These are phyloP conservation scores for Pleurostoma richardsiae DNA, from an alignment of 2,329 filamentous ascomycete genomes.

Conservation along the genomic window DNA sequence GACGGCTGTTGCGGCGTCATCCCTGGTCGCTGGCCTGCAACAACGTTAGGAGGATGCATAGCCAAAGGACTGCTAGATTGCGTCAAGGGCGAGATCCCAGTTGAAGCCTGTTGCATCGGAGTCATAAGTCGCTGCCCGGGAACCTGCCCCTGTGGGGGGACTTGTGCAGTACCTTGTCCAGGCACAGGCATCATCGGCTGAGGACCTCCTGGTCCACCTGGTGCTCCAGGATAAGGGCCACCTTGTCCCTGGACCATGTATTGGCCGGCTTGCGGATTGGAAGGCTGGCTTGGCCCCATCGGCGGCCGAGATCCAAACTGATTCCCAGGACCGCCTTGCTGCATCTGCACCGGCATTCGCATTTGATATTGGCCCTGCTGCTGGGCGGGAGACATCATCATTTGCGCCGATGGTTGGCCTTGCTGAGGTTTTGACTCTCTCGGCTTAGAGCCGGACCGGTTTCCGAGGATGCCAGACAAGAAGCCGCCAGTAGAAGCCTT, in stretches of 20 bases:
- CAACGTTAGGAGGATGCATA: constrained; percentile 1
- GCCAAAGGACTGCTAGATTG: constrained; percentile 8
- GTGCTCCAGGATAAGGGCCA: neutral
- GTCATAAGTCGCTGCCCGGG: neutral
- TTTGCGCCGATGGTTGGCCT: neutral
- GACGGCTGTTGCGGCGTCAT: constrained; percentile 9
- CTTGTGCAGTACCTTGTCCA: neutral
- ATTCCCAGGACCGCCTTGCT: neutral
- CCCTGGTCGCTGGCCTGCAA: constrained; percentile 2
- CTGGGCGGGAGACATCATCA: neutral
- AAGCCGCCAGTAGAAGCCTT: constrained; percentile 14
- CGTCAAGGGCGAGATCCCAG: constrained; percentile 9
- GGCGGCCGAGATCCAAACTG: neutral
- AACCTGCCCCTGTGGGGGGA: constrained; percentile 1
- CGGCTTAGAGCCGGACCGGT: constrained; percentile 12
- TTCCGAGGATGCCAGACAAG: constrained; percentile 14
- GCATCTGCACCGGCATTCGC: neutral
- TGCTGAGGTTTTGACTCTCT: constrained; percentile 9
- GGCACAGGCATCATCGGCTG: neutral
- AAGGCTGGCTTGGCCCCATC: constrained; percentile 6
- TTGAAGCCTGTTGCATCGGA: constrained; percentile 4
- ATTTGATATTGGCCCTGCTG: neutral
- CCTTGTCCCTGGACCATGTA: no score
- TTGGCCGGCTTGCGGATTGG: neutral
- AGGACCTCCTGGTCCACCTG: neutral